Evolutionary conservation across 805 yeast genomes (phyloP).

Genomic region (Saturnispora bothae): DNA sequence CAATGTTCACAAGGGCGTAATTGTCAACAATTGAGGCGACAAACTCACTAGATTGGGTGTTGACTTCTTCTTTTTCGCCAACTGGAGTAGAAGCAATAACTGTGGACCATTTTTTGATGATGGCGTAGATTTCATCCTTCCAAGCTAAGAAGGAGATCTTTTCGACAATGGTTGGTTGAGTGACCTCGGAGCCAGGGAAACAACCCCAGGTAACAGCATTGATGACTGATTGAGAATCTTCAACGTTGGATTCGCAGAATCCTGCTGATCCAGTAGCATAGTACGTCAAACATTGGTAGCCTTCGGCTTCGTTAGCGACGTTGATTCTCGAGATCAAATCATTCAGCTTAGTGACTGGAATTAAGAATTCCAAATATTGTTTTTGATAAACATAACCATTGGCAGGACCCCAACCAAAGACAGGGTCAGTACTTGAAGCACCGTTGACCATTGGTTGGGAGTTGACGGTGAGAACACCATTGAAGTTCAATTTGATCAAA

Average conservation of each 20-base stretch:
- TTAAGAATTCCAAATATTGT: constrained; percentile 79
- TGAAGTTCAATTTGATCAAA: constrained; percentile 52
- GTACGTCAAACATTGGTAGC: constrained; percentile 52
- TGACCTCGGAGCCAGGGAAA: constrained; percentile 88
- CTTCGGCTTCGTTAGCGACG: constrained; percentile 31
- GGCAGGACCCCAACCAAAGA: constrained; percentile 92
- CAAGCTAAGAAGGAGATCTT: constrained; percentile 87
- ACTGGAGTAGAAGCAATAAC: constrained; percentile 7
- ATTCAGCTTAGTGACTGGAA: constrained; percentile 42
- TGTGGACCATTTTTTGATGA: constrained; percentile 64
- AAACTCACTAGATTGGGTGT: constrained; percentile 27
- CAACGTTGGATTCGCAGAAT: constrained; percentile 6
- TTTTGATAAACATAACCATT: constrained; percentile 92
- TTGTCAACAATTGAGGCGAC: constrained; percentile 39
- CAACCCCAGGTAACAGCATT: constrained; percentile 99
- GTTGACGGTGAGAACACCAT: constrained; percentile 72
- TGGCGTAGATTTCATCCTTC: constrained; percentile 89
- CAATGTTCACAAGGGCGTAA: constrained; percentile 75
- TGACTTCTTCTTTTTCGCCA: constrained; percentile 26
- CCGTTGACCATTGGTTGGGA: constrained; percentile 94
- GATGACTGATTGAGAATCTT: constrained; percentile 54
- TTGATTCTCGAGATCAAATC: constrained; percentile 36
- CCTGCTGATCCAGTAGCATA: constrained; percentile 49
- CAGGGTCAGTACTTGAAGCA: constrained; percentile 52
- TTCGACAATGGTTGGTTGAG: constrained; percentile 95